These are phyloP conservation scores for Vinca minor DNA, from an alignment of 257 asterid species.

Conservation along the genomic window DNA sequence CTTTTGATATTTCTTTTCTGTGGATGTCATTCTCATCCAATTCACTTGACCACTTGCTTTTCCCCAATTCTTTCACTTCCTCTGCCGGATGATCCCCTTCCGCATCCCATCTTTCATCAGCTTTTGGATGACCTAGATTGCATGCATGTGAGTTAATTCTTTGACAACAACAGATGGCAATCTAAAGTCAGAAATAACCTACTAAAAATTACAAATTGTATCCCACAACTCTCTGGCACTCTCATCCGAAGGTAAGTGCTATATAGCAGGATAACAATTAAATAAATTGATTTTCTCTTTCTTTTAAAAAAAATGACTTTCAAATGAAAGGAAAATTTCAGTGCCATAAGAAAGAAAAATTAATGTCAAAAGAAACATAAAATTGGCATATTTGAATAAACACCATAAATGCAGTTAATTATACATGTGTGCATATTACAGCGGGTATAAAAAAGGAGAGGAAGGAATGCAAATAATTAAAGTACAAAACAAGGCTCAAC, in stretches of 20 bases:
- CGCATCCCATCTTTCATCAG: constrained; percentile 35
- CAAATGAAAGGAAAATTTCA: too few species aligned
- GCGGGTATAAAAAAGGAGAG: not conserved
- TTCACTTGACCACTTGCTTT: constrained; percentile 92
- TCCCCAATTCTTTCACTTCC: constrained; percentile 67
- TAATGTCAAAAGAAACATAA: too few species aligned
- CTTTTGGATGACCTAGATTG: constrained; percentile 32
- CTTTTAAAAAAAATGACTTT: not conserved
- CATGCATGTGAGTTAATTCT: not conserved
- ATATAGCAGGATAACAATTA: not conserved
- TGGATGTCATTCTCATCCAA: constrained; percentile 60
- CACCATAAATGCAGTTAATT: too few species aligned
- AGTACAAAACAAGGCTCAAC: not conserved
- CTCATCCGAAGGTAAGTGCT: not conserved
- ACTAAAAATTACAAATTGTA: not conserved
- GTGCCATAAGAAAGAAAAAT: too few species aligned
- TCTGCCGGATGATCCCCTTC: constrained; percentile 38
- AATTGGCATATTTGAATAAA: too few species aligned
- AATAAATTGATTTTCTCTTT: not conserved
- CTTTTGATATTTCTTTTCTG: constrained; percentile 26
- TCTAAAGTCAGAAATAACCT: not conserved
- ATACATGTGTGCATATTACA: too few species aligned
- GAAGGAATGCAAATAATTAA: not conserved
- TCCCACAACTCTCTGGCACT: not conserved
- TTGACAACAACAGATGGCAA: not conserved